Base-by-base conservation (phyloP, 192 early-diverging fungal species). In the Entomortierella parvispora region DNA sequence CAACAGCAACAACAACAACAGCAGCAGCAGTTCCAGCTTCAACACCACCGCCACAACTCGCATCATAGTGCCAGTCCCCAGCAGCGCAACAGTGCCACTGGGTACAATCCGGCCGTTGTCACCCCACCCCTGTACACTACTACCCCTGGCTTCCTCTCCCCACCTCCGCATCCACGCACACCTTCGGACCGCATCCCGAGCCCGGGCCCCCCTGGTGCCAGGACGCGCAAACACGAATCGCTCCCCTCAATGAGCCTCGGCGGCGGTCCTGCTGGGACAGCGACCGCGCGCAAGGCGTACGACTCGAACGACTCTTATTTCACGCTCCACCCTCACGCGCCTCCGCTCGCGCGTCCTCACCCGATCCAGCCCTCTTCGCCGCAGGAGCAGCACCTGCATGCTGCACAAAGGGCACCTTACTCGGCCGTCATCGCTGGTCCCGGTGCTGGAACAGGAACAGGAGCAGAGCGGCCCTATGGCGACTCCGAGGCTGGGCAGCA, bases 281-380 rank as follows among this genome's bases (percentile, higher is more conserved):
- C 15, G 25, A 31, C 23, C 31, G 15, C 59, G 3, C 28, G 25
- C 6, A 26, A 43, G 29, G 37, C 34, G 2, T 31, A 70, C 20
- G 68, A 70, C 31, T 62, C 68, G 14, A 62, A 48, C 31, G 68
- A 70, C 44, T 70, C 68, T 15, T 70, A 70, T n/a, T 70, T 70
- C 40, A 62, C 68, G 20, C 58, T 54, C 23, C 68, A 61, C 18
- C 68, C 58, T 25, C 58, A 55, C 51, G 14, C 23, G 1, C 51
- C 32, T 14, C 59, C 58, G 4, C 37, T 9, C 5, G 12, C 37
- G 37, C 37, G 37, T 40, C 68, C 40, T 7, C 58, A 45, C 18
- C 26, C 49, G 7, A 45, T 52, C 42, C 50, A 48, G 18, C 31
- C 31, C 22, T 33, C 31, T 46, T 34, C 55, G 23, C 57, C 57